Evolutionary conservation across 768 basidiomycete genomes (phyloP), one percentile per base, ranked within the genome.

Genomic region (Boletus coccyginus): DNA sequence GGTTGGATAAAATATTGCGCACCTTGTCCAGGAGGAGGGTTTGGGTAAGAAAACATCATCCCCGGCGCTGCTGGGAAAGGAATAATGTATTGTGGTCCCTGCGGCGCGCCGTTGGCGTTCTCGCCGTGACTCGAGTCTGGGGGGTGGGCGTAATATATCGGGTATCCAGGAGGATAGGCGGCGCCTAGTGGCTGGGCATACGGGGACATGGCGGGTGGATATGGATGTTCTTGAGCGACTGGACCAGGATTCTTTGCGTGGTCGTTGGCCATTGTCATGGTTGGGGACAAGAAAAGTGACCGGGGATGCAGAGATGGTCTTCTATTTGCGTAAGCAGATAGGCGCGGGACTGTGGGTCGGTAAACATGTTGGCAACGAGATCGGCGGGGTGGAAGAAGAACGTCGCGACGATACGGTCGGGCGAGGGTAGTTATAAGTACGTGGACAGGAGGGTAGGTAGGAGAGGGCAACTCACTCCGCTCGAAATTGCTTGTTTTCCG

Each of bases 31-130:
- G 70, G 65, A 16, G 74, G 74, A 14, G 74, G 73, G 45, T 75
- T 69, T 0, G 75, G 72, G 53, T 77, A 78, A 17, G 73, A 75
- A 50, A 76, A 77, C 55, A 78, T 69, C 74, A 78, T 74, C 36
- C 77, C 77, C 13, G 74, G 76, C 7, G 74, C 64, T 0, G 72
- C 74, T 12, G 74, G 68, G 42, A 73, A 70, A 3, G 74, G 72
- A 59, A 77, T 73, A 62, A 74, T 67, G 48, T 73, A 76, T 17
- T 67, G 75, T 12, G 69, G 59, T 40, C 57, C 68, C 16, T 69
- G 61, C 11, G 69, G 61, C 1, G n/a, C 57, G 32, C 68, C 63
- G 47, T 65, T 71, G 44, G 70, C 58, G 11, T 73, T 71, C 57
- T 78, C 78, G 40, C 63, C 62, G 53, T 73, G 62, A 50, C 39